Conservation (phyloP, 129 eudicot species). For the Chrysanthemum lavandulifolium region DNA sequence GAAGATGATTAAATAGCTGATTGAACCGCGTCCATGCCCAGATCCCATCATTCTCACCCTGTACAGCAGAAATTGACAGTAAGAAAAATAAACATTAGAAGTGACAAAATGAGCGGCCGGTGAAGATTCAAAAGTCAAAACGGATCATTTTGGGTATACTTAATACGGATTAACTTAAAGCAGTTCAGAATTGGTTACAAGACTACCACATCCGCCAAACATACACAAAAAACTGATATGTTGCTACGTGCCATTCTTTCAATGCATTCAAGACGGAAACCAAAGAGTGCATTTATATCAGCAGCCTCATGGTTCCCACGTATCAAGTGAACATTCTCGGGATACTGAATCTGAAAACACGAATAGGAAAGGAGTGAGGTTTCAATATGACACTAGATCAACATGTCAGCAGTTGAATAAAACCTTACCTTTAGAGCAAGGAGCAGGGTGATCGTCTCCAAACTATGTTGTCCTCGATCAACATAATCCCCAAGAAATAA, state of each 20-base stretch:
- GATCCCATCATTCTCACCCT: constrained; percentile 99
- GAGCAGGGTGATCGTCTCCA: constrained; percentile 90
- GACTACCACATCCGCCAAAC: neutral
- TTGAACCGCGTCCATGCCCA: constrained; percentile 99
- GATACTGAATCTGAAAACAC: constrained; percentile 76
- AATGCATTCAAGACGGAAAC: constrained; percentile 96
- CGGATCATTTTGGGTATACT: neutral
- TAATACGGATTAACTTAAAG: neutral
- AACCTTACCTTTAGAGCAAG: constrained; percentile 85
- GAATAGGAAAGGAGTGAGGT: neutral
- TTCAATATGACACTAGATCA: constrained; percentile 4
- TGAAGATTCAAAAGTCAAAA: neutral
- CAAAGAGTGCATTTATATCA: constrained; percentile 97
- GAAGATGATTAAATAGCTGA: constrained; percentile 91
- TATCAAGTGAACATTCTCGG: constrained; percentile 94
- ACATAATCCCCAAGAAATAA: constrained; percentile 96
- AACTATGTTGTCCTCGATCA: constrained; percentile 99
- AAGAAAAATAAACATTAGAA: constrained; percentile 1
- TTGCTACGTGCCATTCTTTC: constrained; percentile 82
- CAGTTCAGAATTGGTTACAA: neutral
- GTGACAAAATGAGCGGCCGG: constrained; percentile 3
- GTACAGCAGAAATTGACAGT: constrained; percentile 9
- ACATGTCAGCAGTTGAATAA: constrained; percentile 6
- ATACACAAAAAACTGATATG: neutral
- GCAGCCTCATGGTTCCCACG: constrained; percentile 99